Conservation (phyloP, 306 rosid genomes). For the Prunus davidiana region DNA sequence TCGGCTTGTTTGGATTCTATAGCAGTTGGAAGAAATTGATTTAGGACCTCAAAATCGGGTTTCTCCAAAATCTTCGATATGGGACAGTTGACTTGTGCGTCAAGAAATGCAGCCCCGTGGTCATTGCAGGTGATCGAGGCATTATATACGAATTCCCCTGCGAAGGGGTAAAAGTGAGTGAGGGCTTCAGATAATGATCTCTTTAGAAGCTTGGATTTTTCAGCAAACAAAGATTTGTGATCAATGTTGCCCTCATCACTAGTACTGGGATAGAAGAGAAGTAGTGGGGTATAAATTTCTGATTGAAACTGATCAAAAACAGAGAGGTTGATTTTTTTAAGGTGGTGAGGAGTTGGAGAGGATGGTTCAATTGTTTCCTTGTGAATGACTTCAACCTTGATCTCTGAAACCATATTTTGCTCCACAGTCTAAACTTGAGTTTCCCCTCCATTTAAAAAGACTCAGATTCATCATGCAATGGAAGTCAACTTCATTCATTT, state of each 20-base stretch:
- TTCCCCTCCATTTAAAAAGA: no score
- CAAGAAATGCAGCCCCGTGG: constrained; percentile 33
- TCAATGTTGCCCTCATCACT: neutral
- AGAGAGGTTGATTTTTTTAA: constrained; percentile 11
- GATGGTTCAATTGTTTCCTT: constrained; percentile 20
- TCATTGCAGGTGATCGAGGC: constrained; percentile 37
- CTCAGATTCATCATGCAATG: no score
- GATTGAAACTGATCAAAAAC: constrained; percentile 16
- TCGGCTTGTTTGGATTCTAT: neutral
- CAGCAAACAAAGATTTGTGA: neutral
- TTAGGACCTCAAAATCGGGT: constrained; percentile 3
- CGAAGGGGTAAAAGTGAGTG: constrained; percentile 17
- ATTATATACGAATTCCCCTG: constrained; percentile 42
- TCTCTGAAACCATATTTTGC: constrained; percentile 11
- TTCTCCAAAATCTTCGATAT: constrained; percentile 13
- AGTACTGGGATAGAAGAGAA: constrained; percentile 3
- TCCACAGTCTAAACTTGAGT: neutral
- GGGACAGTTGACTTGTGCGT: constrained; percentile 30
- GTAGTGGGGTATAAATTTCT: constrained; percentile 6
- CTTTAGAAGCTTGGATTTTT: constrained; percentile 29
- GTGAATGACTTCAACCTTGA: constrained; percentile 13
- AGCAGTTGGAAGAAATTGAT: constrained; percentile 25
- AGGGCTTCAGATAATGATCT: constrained; percentile 44
- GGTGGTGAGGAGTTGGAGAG: constrained; percentile 29
- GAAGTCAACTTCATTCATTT: no score